Percentiles rank a stretch among this genome's conserved stretches.
These are phyloP conservation scores for Aspergillus sclerotialis DNA, from an alignment of 2,329 filamentous ascomycete genomes.

Conservation along the genomic window DNA sequence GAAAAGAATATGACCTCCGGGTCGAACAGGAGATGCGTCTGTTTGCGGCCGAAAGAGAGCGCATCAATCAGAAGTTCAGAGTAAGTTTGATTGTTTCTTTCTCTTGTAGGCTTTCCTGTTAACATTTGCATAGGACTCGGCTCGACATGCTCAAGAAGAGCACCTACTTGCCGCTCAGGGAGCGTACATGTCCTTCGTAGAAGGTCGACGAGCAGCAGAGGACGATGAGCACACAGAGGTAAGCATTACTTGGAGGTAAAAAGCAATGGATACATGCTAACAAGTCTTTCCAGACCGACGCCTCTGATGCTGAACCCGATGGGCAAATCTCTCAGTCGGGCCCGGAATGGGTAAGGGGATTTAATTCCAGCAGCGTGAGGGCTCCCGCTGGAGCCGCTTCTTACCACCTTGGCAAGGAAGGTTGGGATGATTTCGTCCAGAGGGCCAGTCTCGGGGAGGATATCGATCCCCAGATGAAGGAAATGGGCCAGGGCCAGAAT, in stretches of 20 bases:
- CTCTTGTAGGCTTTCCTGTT: background rate
- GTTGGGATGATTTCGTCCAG: conserved; percentile 36
- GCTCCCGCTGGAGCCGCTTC: conserved; percentile 26
- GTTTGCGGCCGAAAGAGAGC: conserved; percentile 23
- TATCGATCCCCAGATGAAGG: conserved; percentile 33
- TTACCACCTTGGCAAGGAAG: conserved; percentile 27
- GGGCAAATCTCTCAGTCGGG: conserved; percentile 15
- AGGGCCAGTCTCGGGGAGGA: conserved; percentile 31
- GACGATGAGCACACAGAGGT: conserved; percentile 38
- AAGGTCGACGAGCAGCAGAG: conserved; percentile 30
- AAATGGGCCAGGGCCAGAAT: conserved; percentile 22
- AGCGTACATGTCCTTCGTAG: conserved; percentile 32
- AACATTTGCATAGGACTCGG: conserved; percentile 14
- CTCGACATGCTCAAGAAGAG: conserved; percentile 27
- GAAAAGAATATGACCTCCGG: conserved; percentile 26
- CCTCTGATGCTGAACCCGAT: conserved; percentile 23
- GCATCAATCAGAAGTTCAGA: conserved; percentile 25
- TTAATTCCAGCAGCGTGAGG: conserved; percentile 28
- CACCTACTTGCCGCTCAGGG: conserved; percentile 34
- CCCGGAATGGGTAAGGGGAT: conserved; percentile 25
- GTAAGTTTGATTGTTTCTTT: conserved; percentile 13
- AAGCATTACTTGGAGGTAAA: conserved; percentile 8
- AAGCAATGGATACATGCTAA: conserved; percentile 13
- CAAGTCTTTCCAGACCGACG: conserved; percentile 18
- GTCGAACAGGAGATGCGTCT: conserved; percentile 22